Percentiles rank a stretch among this genome's conserved stretches.
These are phyloP conservation scores for Fragaria iinumae DNA, from an alignment of 306 rosid genomes.

Conservation along the genomic window DNA sequence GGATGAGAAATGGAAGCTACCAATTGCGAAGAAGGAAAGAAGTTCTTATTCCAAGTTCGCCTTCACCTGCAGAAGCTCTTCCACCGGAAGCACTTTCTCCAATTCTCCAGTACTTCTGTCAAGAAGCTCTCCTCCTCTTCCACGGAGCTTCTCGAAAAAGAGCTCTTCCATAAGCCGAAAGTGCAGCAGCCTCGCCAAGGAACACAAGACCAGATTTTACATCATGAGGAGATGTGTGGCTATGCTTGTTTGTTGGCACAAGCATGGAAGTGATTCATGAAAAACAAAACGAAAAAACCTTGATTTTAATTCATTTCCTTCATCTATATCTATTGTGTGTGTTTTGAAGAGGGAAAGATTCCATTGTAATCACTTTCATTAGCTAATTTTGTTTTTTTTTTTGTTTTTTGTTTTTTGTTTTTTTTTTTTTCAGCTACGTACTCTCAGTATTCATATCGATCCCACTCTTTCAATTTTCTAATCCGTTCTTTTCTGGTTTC, in stretches of 20 bases:
- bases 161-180: conserved; percentile 62
- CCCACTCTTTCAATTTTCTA: no score
- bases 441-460: no score
- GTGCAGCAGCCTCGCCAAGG: conserved; percentile 76
- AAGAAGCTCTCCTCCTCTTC: conserved; percentile 55
- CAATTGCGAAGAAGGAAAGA: conserved; percentile 56
- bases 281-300: not conserved
- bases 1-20: conserved; percentile 84
- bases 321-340: not conserved
- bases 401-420: no score
- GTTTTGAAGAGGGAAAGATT: no score
- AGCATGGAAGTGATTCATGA: conserved; percentile 49
- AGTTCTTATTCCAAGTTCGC: conserved; percentile 35
- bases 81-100: conserved; percentile 60
- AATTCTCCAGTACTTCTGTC: conserved; percentile 52
- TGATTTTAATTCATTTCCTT: not conserved
- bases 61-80: conserved; percentile 57
- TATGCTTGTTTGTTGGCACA: conserved; percentile 98
- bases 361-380: no score
- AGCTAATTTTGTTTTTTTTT: no score
- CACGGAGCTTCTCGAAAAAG: conserved; percentile 69
- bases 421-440: no score
- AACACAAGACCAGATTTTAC: conserved; percentile 90
- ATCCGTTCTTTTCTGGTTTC: no score
- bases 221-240: conserved; percentile 93